Evolutionary conservation across 2,329 filamentous ascomycete genomes (phyloP).

Genomic region (Apiospora aurea): DNA sequence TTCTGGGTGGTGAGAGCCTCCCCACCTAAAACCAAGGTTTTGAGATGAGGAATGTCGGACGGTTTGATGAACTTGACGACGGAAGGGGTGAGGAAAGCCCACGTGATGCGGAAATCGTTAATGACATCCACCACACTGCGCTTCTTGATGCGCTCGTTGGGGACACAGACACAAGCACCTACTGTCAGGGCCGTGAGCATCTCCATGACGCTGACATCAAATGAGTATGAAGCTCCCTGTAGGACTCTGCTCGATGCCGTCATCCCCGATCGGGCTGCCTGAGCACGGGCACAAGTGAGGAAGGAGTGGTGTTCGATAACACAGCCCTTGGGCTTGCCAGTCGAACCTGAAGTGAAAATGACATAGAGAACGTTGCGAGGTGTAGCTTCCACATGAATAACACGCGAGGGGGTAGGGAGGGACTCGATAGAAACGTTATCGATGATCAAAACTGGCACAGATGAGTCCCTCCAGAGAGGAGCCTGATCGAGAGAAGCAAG

Average conservation of each 20-base stretch:
- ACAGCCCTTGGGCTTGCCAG: constrained; percentile 22
- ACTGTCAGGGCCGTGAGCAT: constrained; percentile 59
- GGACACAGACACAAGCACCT: constrained; percentile 67
- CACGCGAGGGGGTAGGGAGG: not conserved
- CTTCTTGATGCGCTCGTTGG: constrained; percentile 48
- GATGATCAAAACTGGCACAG: not conserved
- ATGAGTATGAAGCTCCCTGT: constrained; percentile 47
- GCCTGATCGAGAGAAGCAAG: constrained; percentile 12
- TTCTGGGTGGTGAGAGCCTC: not conserved
- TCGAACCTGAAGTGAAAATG: constrained; percentile 22
- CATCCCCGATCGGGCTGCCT: constrained; percentile 53
- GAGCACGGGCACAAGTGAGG: not conserved
- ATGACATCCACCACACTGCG: constrained; percentile 40
- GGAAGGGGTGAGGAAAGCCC: constrained; percentile 26
- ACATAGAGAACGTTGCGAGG: constrained; percentile 17
- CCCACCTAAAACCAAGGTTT: not conserved
- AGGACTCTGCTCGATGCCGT: constrained; percentile 29
- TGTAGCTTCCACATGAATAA: not conserved
- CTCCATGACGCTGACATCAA: constrained; percentile 60
- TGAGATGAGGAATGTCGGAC: constrained; percentile 12
- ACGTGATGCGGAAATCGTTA: constrained; percentile 25
- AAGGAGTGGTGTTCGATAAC: constrained; percentile 15
- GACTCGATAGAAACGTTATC: constrained; percentile 15
- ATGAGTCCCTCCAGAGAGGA: not conserved
- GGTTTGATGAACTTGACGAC: constrained; percentile 25